Percentiles rank a stretch among this genome's conserved stretches.
These are phyloP conservation scores for Allomyces macrogynus DNA, from an alignment of 192 early-diverging fungal genomes.

Conservation along the genomic window DNA sequence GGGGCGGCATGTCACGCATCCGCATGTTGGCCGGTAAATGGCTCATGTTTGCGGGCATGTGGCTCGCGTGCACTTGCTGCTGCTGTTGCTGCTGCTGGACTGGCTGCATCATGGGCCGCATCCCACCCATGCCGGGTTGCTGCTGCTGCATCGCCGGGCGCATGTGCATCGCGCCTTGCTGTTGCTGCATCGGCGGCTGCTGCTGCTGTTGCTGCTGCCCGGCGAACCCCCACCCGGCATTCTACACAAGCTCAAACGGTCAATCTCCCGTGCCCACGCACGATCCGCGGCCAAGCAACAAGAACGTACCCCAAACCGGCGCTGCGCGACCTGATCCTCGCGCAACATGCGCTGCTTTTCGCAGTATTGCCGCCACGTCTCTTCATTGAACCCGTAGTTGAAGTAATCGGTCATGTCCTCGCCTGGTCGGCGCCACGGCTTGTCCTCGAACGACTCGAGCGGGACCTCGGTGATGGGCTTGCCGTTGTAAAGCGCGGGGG, in stretches of 20 bases:
- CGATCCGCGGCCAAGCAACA: neutral
- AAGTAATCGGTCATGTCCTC: slow-evolving; percentile 93
- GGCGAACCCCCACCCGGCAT: neutral
- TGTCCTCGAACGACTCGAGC: slow-evolving; percentile 81
- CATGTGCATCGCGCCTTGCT: neutral
- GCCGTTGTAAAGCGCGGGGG: slow-evolving; percentile 20
- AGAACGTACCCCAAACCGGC: neutral
- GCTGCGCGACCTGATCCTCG: slow-evolving; percentile 24
- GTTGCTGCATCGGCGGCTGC: neutral
- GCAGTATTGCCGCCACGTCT: slow-evolving; percentile 84
- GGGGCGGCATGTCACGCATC: no score
- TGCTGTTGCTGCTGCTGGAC: neutral
- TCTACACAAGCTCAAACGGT: neutral
- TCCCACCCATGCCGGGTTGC: neutral
- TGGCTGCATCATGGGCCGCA: neutral
- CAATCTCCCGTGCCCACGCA: no score
- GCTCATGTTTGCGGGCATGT: no score
- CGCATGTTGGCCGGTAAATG: no score
- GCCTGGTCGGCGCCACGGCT: slow-evolving; percentile 81
- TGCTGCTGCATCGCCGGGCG: neutral
- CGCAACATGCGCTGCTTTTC: slow-evolving; percentile 74
- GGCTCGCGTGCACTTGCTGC: neutral
- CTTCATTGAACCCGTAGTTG: slow-evolving; percentile 97
- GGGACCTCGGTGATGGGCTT: slow-evolving; percentile 74
- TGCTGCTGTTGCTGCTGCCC: neutral